These are phyloP conservation scores for Hysterium pulicare DNA, from an alignment of 2,329 filamentous ascomycete genomes.

Conservation along the genomic window DNA sequence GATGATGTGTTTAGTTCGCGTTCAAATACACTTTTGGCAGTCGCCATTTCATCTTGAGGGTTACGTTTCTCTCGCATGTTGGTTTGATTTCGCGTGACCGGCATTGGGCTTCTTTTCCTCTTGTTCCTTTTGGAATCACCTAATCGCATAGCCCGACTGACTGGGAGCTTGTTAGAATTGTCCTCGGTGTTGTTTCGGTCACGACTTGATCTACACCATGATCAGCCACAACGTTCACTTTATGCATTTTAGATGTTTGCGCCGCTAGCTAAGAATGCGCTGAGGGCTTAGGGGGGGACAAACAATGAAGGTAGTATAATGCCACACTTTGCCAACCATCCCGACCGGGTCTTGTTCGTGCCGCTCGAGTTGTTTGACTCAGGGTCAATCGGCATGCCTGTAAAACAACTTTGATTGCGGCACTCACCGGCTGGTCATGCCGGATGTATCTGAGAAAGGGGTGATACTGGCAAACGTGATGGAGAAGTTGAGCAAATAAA, in stretches of 20 bases:
- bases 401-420: constrained; percentile 11
- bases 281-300: constrained; percentile 3
- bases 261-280: not conserved
- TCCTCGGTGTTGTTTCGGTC: constrained; percentile 21
- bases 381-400: constrained; percentile 30
- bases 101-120: constrained; percentile 24
- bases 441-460: constrained; percentile 7
- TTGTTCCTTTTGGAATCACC: constrained; percentile 32
- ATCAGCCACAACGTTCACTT: constrained; percentile 5
- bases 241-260: constrained; percentile 1
- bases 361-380: constrained; percentile 25
- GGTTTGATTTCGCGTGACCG: not conserved
- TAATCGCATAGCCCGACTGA: constrained; percentile 17
- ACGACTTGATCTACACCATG: constrained; percentile 28
- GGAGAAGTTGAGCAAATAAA: not conserved
- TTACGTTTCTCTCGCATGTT: not conserved
- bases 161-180: constrained; percentile 15
- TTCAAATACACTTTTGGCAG: not conserved
- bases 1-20: constrained; percentile 1
- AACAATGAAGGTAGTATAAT: constrained; percentile 25
- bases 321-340: constrained; percentile 28
- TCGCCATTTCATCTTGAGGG: not conserved
- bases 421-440: constrained; percentile 24
- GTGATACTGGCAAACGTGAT: not conserved
- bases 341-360: constrained; percentile 17